Evolutionary conservation across 1,284 basidiomycete genomes (phyloP), one percentile per base, ranked within the genome.

Genomic region (Puccinia horiana): DNA sequence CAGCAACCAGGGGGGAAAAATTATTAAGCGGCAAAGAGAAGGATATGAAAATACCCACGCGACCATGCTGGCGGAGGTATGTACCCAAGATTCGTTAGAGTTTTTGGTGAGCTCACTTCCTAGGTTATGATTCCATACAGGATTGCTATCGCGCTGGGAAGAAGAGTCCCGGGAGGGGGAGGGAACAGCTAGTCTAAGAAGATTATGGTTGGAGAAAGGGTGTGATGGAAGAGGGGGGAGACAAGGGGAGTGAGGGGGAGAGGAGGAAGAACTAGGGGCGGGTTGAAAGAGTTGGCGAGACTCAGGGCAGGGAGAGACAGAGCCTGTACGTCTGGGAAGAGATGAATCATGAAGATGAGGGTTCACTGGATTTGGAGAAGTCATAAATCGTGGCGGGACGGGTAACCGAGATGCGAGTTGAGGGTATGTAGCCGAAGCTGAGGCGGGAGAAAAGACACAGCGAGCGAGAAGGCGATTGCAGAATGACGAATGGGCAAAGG

Each of bases 31-130:
- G n/a, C 8, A 29, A 65, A 47, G 32, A 12, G 1, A 37, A 32
- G 9, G 32, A 35, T 61, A 58, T 61, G 61, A 37, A 63, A 37
- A 67, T 67, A 32, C 47, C 69, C 47, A 78, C 49, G 29, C 63
- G 26, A 54, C 44, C 63, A 80, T 80, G 11, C 77, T 58, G n/a
- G 35, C 35, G 37, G 54, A 80, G 12, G 49, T 23, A 14, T 40
- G 42, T 44, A 49, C 11, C 67, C 65, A 54, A 26, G 67, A 61
- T 16, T 72, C 67, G 63, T 9, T 42, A 23, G 14, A 44, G 63
- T 72, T 58, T 72, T 56, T 52, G 23, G 77, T 80, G 35, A 56
- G 26, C 20, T 72, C 67, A 61, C 67, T 72, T 20, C 73, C 69
- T 40, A 6, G 32, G 63, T 2, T 37, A 23, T 67, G 23, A 42